Conservation (phyloP, 148 eudicot genomes). For the Vaccinium myrtillus region DNA sequence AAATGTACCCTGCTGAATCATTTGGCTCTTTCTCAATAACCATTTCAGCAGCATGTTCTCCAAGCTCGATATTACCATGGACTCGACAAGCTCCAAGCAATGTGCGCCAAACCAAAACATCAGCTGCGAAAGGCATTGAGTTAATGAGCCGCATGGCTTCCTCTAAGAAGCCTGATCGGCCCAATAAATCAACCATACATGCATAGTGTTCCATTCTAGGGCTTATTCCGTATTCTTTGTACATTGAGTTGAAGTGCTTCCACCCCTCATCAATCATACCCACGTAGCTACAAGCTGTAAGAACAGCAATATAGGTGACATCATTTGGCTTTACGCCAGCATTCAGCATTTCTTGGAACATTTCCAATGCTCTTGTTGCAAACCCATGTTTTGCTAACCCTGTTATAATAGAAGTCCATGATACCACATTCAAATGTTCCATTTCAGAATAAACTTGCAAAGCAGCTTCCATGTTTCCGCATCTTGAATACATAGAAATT, state of each 20-base stretch:
- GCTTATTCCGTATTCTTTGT: slow-evolving; percentile 39
- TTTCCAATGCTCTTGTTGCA: slow-evolving; percentile 47
- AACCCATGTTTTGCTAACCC: slow-evolving; percentile 66
- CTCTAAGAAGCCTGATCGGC: slow-evolving; percentile 43
- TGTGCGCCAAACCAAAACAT: no score
- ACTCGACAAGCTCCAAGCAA: no score
- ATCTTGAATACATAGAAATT: slow-evolving; percentile 67
- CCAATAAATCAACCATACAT: slow-evolving; percentile 72
- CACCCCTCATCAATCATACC: slow-evolving; percentile 62
- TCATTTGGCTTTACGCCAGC: slow-evolving; percentile 61
- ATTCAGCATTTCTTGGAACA: slow-evolving; percentile 56
- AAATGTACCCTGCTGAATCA: no score
- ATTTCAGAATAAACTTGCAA: slow-evolving; percentile 40
- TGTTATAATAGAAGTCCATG: slow-evolving; percentile 74
- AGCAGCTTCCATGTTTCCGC: slow-evolving; percentile 64
- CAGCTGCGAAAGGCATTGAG: no score
- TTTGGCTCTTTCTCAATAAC: no score
- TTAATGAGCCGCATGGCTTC: no score
- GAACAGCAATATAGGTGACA: slow-evolving; percentile 58
- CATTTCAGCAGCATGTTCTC: no score
- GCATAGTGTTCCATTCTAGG: slow-evolving; percentile 81
- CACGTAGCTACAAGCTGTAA: slow-evolving; percentile 76
- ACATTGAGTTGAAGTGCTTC: slow-evolving; percentile 52
- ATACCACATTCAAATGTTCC: slow-evolving; percentile 45
- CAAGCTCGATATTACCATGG: no score